Base-by-base conservation (phyloP, 1,139 yeast species). In the Taphrina flavorubra region DNA sequence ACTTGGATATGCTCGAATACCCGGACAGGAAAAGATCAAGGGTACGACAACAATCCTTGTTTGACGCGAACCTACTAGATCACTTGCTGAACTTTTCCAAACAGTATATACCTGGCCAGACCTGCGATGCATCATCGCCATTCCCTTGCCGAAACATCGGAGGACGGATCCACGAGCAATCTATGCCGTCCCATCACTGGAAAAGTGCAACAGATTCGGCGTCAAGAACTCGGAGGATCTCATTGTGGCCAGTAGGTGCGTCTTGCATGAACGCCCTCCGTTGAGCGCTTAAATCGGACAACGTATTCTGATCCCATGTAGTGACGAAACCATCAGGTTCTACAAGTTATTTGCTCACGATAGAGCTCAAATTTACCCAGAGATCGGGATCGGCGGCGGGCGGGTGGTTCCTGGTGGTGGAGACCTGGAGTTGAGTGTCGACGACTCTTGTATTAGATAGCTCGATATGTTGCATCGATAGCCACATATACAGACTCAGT, bases 61-160 rank as follows among this genome's bases (percentile, higher is more conserved):
- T 10, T 14, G 13, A 10, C 11, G 53, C 31, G 31, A 25, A 25
- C 2, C 1, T 25, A 1, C 25, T 25, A 14, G n/a, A 46, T 46
- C 55, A n/a, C 46, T 8, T 18, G 25, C 47, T 44, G 47, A 44
- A n/a, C 25, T 11, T 11, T 1, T 1, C 31, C 39, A 7, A 16
- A 1, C 84, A 3, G 84, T 87, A 0, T 90, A 85, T 75, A 78
- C 87, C 0, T 91, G 88, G 75, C 97, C 97, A 0, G 77, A 80
- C 1, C 82, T 90, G 84, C 78, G 77, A 11, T 79, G 84, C 1
- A 72, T 83, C 37, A 74, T 82, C 2, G 83, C 83, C 68, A 87
- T 87, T 0, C 83, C 82, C n/a, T 83, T 74, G 72, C 74, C 88
- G 0, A 77, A 82, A 0, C 18, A 44, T 25, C 51, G 46, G 10